Base-by-base conservation (phyloP, 441 rosid genomes). In the Adansonia rubrostipa region DNA sequence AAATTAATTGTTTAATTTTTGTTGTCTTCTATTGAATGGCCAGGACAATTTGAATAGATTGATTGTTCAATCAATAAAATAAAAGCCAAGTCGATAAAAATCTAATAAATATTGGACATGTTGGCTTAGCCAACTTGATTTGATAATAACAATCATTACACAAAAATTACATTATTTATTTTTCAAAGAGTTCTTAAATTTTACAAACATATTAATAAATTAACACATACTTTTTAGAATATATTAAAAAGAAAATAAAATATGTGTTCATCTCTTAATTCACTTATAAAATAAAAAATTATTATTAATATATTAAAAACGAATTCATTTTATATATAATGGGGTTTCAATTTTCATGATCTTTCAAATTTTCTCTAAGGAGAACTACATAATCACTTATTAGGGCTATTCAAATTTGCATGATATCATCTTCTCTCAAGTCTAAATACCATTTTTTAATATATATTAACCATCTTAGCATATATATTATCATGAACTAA, bases 361-460 rank as follows among this genome's bases (percentile, higher is more conserved):
- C 65, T 40, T 11, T 3, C 44, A 8, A n/a, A 28, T 14, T 42
- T 65, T 42, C 1, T 36, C 69, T 24, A 40, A 42, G 0, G 15
- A 40, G 51, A 36, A 15, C 36, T 63, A 15, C 20, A 3, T 14
- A 65, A 42, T 65, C 71, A 65, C 22, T 65, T 40, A 42, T 66
- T 66, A n/a, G 50, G 24, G 70, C 40, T 40, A 65, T 65, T 65
- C 70, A 65, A 65, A 22, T 42, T n/a, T 40, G 1, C 14, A 42
- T 42, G 53, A 42, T 42, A 7, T 66, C 17, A 5, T 42, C 24
- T 28, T 66, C 51, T 66, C 5, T 19, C 3, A 0, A 42, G 6
- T 66, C 14, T 66, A 42, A 7, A 17, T 57, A 51, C 22, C 45
- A 47, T 28, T 28, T 62, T 13, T 14, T 2, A 15, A 36, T 17